Evolutionary conservation across 2,329 filamentous ascomycete species (phyloP).

Genomic region (Calonectria henricotiae): DNA sequence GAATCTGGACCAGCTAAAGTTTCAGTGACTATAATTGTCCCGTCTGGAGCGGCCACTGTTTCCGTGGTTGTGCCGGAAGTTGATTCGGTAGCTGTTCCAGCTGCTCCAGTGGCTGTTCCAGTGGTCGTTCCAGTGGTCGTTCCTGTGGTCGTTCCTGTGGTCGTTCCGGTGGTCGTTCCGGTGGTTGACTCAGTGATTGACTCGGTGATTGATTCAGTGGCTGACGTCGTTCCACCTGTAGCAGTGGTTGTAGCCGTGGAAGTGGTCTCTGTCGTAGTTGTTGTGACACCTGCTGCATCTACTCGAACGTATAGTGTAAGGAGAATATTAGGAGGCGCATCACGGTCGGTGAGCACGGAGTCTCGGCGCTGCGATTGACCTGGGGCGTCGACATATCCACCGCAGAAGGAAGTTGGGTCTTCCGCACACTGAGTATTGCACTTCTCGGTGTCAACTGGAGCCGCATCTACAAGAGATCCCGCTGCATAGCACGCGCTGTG

Average conservation of each 20-base stretch:
- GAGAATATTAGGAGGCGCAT: background rate
- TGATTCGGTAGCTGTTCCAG: background rate
- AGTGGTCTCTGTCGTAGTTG: background rate
- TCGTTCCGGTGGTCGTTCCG: no score
- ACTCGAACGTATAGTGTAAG: background rate
- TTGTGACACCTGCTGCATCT: background rate
- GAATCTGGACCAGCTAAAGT: background rate
- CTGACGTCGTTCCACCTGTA: no score
- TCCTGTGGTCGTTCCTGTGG: no score
- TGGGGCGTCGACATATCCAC: background rate
- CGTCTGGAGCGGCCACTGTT: background rate
- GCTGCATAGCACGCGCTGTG: background rate
- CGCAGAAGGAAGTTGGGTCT: background rate
- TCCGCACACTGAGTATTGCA: background rate
- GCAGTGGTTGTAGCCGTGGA: no score
- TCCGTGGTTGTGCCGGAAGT: background rate
- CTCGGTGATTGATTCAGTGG: no score
- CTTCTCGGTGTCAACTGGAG: background rate
- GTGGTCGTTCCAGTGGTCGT: no score
- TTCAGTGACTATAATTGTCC: background rate
- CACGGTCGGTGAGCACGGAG: background rate
- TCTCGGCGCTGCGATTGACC: background rate
- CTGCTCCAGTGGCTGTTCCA: background rate
- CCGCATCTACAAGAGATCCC: background rate
- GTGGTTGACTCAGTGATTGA: no score